Conservation (phyloP, 371 early-diverging fungal species). For the Lichtheimia ramosa region DNA sequence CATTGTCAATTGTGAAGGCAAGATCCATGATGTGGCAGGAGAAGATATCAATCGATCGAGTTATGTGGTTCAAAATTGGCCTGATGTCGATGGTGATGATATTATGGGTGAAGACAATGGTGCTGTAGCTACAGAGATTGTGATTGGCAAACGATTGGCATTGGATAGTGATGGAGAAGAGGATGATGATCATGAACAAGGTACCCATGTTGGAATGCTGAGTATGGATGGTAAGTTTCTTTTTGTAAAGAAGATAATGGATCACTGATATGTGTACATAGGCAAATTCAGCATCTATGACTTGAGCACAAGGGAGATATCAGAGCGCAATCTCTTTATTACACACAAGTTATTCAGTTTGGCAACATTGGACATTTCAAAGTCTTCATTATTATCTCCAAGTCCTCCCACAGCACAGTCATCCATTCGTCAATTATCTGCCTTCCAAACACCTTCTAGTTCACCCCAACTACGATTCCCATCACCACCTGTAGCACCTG, state of each 20-base stretch:
- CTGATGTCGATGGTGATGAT: slow-evolving; percentile 31
- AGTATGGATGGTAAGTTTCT: slow-evolving; percentile 61
- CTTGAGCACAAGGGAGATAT: slow-evolving; percentile 42
- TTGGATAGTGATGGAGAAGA: slow-evolving; percentile 3
- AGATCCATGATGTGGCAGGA: slow-evolving; percentile 20
- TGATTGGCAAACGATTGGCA: slow-evolving; percentile 44
- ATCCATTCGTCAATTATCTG: neutral
- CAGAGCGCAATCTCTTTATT: slow-evolving; percentile 52
- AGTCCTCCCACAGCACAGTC: slow-evolving; percentile 2
- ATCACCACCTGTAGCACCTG: slow-evolving; percentile 11
- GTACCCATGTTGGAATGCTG: slow-evolving; percentile 57
- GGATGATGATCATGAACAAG: slow-evolving; percentile 24
- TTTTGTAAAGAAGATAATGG: neutral
- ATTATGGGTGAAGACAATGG: slow-evolving; percentile 33
- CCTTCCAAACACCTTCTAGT: slow-evolving; percentile 8
- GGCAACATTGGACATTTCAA: slow-evolving; percentile 50
- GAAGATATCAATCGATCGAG: slow-evolving; percentile 31
- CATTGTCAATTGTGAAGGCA: slow-evolving; percentile 18
- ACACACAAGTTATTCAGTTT: slow-evolving; percentile 65
- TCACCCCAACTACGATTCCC: slow-evolving; percentile 23
- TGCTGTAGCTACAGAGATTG: slow-evolving; percentile 61
- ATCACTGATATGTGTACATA: slow-evolving; percentile 6
- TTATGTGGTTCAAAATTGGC: slow-evolving; percentile 45
- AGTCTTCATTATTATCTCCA: slow-evolving; percentile 2
- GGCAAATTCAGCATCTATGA: slow-evolving; percentile 59